Evolutionary conservation across 306 rosid species (phyloP).

Genomic region (Adenanthera pavonina): DNA sequence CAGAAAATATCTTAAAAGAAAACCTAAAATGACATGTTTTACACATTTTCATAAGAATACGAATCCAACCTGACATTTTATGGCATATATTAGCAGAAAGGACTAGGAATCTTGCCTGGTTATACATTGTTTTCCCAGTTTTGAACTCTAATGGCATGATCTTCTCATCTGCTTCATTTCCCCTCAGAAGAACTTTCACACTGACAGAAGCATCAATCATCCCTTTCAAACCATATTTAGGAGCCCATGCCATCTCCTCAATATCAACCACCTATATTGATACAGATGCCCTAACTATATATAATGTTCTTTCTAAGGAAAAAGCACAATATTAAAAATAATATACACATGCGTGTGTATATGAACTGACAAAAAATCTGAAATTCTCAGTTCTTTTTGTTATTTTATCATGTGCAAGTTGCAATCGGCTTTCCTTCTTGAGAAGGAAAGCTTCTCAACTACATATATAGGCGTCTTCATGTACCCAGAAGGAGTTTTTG

Average conservation of each 20-base stretch:
- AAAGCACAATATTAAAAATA: slow-evolving; percentile 22
- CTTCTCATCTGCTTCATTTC: slow-evolving; percentile 50
- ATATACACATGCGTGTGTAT: neutral
- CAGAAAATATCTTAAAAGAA: slow-evolving; percentile 32
- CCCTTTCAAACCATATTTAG: slow-evolving; percentile 94
- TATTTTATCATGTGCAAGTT: no score
- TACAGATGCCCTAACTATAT: slow-evolving; percentile 26
- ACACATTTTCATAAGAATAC: slow-evolving; percentile 15
- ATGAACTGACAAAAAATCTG: neutral
- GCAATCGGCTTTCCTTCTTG: no score
- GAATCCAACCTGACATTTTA: slow-evolving; percentile 32
- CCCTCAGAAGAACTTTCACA: slow-evolving; percentile 58
- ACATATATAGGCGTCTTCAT: no score
- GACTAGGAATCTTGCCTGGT: slow-evolving; percentile 71
- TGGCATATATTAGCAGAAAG: slow-evolving; percentile 24
- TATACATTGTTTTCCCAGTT: slow-evolving; percentile 73
- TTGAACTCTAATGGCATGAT: slow-evolving; percentile 93
- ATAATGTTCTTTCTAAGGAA: slow-evolving; percentile 20
- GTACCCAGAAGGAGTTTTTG: no score
- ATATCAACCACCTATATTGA: slow-evolving; percentile 81
- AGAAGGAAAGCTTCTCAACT: no score
- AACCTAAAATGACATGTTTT: slow-evolving; percentile 1
- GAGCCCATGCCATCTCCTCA: slow-evolving; percentile 99
- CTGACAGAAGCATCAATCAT: slow-evolving; percentile 94
- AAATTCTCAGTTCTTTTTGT: neutral